Evolutionary conservation across 495 filamentous ascomycete species (phyloP).

Genomic region (Saxophila tyrrhenica): DNA sequence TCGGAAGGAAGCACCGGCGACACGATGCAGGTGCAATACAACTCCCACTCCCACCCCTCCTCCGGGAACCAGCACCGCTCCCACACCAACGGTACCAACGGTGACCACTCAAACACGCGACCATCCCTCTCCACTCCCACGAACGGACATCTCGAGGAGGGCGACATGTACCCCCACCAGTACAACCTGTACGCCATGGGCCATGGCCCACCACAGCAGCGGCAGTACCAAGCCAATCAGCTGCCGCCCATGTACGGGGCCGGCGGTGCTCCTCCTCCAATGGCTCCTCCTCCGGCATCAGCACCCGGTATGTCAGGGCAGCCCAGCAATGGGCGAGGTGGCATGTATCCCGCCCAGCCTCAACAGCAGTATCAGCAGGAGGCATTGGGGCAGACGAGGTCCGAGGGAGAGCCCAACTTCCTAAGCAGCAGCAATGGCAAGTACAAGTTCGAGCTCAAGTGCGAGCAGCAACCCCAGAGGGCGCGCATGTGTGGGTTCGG

Average conservation of each 20-base stretch:
- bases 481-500: conserved; percentile 99
- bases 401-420: background rate
- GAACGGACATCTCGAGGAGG: conserved; percentile 1
- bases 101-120: background rate
- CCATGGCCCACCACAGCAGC: background rate
- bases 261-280: background rate
- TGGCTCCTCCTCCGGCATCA: background rate
- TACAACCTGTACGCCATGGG: background rate
- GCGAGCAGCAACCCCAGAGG: conserved; percentile 85
- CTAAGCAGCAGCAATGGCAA: conserved; percentile 5
- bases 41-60: background rate
- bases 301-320: background rate
- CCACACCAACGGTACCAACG: conserved; percentile 4
- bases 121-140: background rate
- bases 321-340: background rate
- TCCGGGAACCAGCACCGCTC: background rate
- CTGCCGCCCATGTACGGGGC: background rate
- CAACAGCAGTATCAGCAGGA: too few relatives aligned
- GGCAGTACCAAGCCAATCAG: background rate
- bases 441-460: conserved; percentile 53
- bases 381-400: background rate
- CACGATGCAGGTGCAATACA: conserved; percentile 1
- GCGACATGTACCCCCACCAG: conserved; percentile 3
- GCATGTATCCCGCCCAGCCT: too few relatives aligned
- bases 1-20: background rate